Evolutionary conservation across 768 basidiomycete genomes (phyloP).

Genomic region (Suillus hirtellus): DNA sequence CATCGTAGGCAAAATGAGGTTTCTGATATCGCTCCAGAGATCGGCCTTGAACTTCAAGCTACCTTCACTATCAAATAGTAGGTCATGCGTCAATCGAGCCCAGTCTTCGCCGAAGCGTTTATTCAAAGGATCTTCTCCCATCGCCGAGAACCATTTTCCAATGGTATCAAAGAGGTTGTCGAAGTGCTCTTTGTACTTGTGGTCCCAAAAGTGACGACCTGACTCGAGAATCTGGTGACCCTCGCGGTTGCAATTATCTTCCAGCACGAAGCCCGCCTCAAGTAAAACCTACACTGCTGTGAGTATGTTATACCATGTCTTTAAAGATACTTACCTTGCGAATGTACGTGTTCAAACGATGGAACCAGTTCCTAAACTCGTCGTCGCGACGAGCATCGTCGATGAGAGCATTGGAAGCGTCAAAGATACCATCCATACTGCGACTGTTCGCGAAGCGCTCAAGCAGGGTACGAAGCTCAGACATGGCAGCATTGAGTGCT

Average conservation of each 20-base stretch:
- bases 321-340: conserved; percentile 50
- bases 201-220: conserved; percentile 78
- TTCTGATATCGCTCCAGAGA: conserved; percentile 86
- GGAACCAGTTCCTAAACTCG: conserved; percentile 76
- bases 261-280: conserved; percentile 84
- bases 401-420: conserved; percentile 70
- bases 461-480: conserved; percentile 75
- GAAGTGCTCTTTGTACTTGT: conserved; percentile 73
- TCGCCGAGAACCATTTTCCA: conserved; percentile 78
- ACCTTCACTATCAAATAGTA: conserved; percentile 80
- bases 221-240: conserved; percentile 63
- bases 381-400: conserved; percentile 75
- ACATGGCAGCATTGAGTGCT: conserved; percentile 53
- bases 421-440: conserved; percentile 66
- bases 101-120: conserved; percentile 80
- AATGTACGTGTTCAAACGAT: conserved; percentile 56
- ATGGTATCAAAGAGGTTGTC: conserved; percentile 74
- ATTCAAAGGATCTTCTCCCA: conserved; percentile 85
- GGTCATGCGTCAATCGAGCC: conserved; percentile 75
- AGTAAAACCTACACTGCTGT: conserved; percentile 54
- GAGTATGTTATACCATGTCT: not conserved
- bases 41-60: conserved; percentile 85
- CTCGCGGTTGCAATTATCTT: conserved; percentile 68
- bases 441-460: conserved; percentile 86
- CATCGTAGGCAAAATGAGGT: conserved; percentile 77